Conservation (phyloP, 352 stramenopile species). For the Phytophthora hybrid region DNA sequence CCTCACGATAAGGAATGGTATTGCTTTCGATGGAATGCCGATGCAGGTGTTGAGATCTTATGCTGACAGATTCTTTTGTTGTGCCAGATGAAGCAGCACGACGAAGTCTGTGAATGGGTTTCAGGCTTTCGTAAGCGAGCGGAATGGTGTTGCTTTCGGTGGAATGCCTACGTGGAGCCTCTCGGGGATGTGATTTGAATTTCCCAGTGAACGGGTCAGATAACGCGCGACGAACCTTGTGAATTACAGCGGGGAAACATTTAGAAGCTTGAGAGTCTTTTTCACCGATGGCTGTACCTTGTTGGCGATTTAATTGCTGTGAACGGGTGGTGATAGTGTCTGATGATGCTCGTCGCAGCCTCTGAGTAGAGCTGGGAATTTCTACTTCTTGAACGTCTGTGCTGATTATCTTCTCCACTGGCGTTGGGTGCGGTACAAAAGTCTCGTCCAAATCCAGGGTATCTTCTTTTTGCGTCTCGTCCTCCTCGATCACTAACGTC, state of each 20-base stretch:
- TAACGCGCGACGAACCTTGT: conserved; percentile 3
- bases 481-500: conserved; percentile 12
- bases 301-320: background rate
- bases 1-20: background rate
- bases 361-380: background rate
- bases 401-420: background rate
- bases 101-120: conserved; percentile 1
- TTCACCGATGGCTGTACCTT: background rate
- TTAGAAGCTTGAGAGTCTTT: background rate
- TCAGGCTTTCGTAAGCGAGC: background rate
- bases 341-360: conserved; percentile 4
- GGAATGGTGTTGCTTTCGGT: background rate
- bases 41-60: background rate
- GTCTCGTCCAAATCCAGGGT: background rate
- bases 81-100: conserved; percentile 1
- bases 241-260: background rate
- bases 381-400: background rate
- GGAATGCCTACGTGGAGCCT: conserved; percentile 1
- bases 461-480: conserved; percentile 12
- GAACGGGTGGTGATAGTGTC: conserved; percentile 2
- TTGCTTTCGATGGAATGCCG: background rate
- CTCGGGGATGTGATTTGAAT: background rate
- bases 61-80: background rate
- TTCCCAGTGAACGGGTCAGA: conserved; percentile 3
- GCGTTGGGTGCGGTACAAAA: background rate